phyloP scores from a whole-genome alignment of 805 yeast species.

The Metschnikowia lachancei region DNA sequence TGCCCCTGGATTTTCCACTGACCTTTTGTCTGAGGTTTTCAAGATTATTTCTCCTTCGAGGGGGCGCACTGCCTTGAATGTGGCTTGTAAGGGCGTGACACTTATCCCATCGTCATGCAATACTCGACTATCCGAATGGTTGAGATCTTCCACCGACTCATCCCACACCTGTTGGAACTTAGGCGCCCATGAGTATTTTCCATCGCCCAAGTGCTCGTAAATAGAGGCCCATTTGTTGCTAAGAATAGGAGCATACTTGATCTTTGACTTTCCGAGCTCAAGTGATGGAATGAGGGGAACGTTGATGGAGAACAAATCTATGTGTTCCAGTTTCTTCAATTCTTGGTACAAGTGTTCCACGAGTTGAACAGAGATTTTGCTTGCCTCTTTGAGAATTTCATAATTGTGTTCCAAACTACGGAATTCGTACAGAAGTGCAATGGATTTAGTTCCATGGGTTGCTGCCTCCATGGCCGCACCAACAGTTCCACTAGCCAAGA shows the following conservation, averaged over 20 bases:
- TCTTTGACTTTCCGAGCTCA: conserved; percentile 54
- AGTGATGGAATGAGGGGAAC: conserved; percentile 67
- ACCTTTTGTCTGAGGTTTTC: conserved; percentile 4
- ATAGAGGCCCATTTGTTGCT: conserved; percentile 78
- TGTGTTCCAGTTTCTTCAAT: conserved; percentile 49
- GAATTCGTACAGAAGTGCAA: conserved; percentile 88
- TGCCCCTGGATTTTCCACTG: neutral
- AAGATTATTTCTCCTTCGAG: conserved; percentile 58
- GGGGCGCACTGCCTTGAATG: conserved; percentile 54
- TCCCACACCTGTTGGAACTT: conserved; percentile 67
- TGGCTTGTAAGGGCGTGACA: conserved; percentile 59
- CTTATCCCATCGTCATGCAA: conserved; percentile 62
- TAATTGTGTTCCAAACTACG: conserved; percentile 49
- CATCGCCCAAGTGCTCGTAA: conserved; percentile 37
- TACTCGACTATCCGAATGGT: conserved; percentile 67
- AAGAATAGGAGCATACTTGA: conserved; percentile 73
- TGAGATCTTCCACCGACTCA: conserved; percentile 39
- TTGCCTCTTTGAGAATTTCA: conserved; percentile 57
- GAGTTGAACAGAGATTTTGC: conserved; percentile 62
- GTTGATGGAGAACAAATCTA: conserved; percentile 79
- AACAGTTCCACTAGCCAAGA: conserved; percentile 88
- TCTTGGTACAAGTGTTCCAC: conserved; percentile 55
- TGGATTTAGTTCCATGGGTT: conserved; percentile 62
- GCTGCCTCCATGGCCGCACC: conserved; percentile 97
- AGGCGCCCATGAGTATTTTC: conserved; percentile 75